Percentiles rank a stretch among this genome's conserved stretches.
Evolutionary conservation across 148 eudicot genomes (phyloP).

Genomic region (Chenopodium formosanum): DNA sequence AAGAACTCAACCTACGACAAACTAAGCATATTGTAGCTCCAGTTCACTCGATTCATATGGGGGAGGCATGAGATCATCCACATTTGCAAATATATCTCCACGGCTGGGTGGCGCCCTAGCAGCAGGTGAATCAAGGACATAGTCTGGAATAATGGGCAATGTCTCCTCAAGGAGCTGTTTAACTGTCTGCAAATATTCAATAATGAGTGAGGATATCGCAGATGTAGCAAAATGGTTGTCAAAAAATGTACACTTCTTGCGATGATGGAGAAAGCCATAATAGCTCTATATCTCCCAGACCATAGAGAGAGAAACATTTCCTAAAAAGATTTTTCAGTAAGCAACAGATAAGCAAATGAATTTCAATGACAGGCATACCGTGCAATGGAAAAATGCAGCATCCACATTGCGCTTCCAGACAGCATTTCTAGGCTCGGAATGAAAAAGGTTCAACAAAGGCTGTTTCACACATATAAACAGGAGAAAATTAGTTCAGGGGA

Average conservation of each 20-base stretch:
- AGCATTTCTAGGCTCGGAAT: slow-evolving; percentile 77
- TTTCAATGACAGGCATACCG: slow-evolving; percentile 42
- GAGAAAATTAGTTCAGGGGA: neutral
- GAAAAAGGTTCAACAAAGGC: slow-evolving; percentile 83
- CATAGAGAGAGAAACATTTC: neutral
- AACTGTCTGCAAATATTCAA: slow-evolving; percentile 55
- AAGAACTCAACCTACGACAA: neutral
- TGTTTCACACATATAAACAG: slow-evolving; percentile 24
- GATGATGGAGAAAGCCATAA: neutral
- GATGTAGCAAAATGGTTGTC: neutral
- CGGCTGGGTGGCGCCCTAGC: slow-evolving; percentile 43
- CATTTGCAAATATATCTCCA: slow-evolving; percentile 55
- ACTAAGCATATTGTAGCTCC: slow-evolving; percentile 58
- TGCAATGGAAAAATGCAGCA: slow-evolving; percentile 74
- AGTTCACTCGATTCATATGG: slow-evolving; percentile 52
- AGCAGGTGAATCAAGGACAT: slow-evolving; percentile 72
- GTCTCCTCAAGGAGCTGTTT: slow-evolving; percentile 78
- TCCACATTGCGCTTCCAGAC: slow-evolving; percentile 90
- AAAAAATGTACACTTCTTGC: too few species aligned
- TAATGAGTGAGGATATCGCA: slow-evolving; percentile 11
- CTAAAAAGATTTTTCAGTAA: neutral
- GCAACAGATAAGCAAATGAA: neutral
- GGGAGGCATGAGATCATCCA: slow-evolving; percentile 59
- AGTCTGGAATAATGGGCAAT: slow-evolving; percentile 67
- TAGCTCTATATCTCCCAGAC: neutral